Evolutionary conservation across 164 flowering plant genomes (phyloP).

Genomic region (Liquidambar formosana): DNA sequence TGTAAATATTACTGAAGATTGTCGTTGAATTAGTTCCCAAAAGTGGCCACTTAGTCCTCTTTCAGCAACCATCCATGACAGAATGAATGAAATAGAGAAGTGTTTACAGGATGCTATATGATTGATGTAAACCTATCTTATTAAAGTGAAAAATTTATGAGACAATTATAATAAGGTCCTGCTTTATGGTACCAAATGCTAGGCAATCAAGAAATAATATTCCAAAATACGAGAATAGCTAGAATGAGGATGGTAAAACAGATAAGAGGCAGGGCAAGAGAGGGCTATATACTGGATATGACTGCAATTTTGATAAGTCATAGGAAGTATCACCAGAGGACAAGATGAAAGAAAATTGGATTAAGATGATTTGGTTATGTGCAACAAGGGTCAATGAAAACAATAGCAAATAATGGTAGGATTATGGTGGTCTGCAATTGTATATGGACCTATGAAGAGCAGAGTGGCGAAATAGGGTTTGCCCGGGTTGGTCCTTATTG

Average conservation of each 20-base stretch:
- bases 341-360: background rate
- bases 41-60: background rate
- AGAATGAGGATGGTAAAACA: background rate
- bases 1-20: no score
- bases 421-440: background rate
- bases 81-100: background rate
- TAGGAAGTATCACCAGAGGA: background rate
- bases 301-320: background rate
- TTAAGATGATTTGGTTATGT: background rate
- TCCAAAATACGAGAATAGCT: background rate
- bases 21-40: background rate
- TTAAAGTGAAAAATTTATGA: background rate
- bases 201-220: background rate
- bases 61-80: background rate
- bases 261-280: background rate
- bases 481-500: background rate
- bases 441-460: background rate
- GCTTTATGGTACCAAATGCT: background rate
- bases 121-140: background rate
- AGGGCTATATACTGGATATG: background rate
- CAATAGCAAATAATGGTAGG: background rate
- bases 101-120: background rate
- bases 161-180: background rate
- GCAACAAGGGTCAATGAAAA: background rate
- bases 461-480: background rate